phyloP scores from a whole-genome alignment of 805 yeast genomes.

The Isabelozyma gotoi region DNA sequence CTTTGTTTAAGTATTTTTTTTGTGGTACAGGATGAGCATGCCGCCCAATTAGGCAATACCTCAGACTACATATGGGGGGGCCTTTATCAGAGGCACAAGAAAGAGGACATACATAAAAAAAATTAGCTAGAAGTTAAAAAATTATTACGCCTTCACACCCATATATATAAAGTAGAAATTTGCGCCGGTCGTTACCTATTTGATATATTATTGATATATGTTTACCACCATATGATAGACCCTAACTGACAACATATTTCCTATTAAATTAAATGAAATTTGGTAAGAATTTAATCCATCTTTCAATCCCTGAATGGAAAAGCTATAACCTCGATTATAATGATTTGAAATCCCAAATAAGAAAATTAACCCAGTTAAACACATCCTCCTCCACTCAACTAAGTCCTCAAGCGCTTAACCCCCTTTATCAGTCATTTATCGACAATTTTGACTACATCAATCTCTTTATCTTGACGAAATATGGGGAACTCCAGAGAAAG shows the following conservation, averaged over 20 bases:
- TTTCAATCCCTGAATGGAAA: constrained; percentile 88
- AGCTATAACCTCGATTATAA: constrained; percentile 82
- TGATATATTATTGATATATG: too few species aligned
- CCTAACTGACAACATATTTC: background rate
- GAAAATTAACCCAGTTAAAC: constrained; percentile 17
- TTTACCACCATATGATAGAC: background rate
- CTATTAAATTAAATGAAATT: constrained; percentile 67
- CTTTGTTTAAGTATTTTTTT: too few species aligned
- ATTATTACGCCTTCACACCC: too few species aligned
- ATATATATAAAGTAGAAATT: too few species aligned
- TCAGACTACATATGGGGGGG: too few species aligned
- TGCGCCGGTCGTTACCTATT: too few species aligned
- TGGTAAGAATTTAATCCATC: constrained; percentile 69
- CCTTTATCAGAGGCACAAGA: too few species aligned
- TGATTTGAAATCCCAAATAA: constrained; percentile 65
- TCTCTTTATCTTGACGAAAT: constrained; percentile 64
- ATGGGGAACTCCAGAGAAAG: constrained; percentile 61
- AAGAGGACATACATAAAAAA: too few species aligned
- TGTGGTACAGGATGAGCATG: too few species aligned
- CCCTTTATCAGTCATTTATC: constrained; percentile 37
- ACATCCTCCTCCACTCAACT: background rate
- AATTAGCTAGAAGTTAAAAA: too few species aligned
- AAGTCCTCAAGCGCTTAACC: constrained; percentile 23
- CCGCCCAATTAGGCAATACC: too few species aligned
- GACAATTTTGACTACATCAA: constrained; percentile 62